A percentile compares a stretch with the other conserved stretches of the same genome.
phyloP scores from a whole-genome alignment of 306 rosid species.

The Citrullus mucosospermus region DNA sequence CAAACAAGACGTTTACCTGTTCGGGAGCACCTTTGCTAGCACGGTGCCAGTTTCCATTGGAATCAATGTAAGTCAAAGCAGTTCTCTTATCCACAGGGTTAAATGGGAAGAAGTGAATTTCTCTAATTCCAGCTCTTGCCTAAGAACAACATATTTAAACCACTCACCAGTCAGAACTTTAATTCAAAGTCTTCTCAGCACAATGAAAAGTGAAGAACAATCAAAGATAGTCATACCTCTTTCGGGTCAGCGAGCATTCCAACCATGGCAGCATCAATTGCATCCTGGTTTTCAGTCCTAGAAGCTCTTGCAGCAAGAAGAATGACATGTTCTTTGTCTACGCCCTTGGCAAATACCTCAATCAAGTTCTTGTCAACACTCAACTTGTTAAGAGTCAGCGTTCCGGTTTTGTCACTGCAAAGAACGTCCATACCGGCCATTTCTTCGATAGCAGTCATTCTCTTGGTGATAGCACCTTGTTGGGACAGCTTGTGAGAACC shows the following conservation, averaged over 20 bases:
- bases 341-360: constrained; percentile 75
- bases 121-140: constrained; percentile 88
- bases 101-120: constrained; percentile 86
- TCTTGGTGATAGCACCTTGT: constrained; percentile 96
- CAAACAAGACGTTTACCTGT: constrained; percentile 38
- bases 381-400: constrained; percentile 92
- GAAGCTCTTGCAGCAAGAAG: constrained; percentile 94
- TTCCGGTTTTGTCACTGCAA: constrained; percentile 98
- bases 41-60: constrained; percentile 75
- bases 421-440: constrained; percentile 99
- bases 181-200: neutral
- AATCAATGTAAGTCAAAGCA: constrained; percentile 89
- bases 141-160: constrained; percentile 10
- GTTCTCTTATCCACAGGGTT: constrained; percentile 98
- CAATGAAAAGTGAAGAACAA: neutral
- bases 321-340: constrained; percentile 68
- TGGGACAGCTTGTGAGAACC: constrained; percentile 95
- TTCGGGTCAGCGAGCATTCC: constrained; percentile 98
- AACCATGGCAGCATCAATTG: constrained; percentile 94
- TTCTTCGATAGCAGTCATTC: constrained; percentile 99
- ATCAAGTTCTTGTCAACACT: constrained; percentile 72
- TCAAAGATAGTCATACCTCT: constrained; percentile 41
- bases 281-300: constrained; percentile 91
- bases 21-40: constrained; percentile 99
- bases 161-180: neutral